A percentile compares a stretch with the other conserved stretches of the same genome.
phyloP scores from a whole-genome alignment of 768 basidiomycete genomes.

The Dictyophora rubrovolvata region DNA sequence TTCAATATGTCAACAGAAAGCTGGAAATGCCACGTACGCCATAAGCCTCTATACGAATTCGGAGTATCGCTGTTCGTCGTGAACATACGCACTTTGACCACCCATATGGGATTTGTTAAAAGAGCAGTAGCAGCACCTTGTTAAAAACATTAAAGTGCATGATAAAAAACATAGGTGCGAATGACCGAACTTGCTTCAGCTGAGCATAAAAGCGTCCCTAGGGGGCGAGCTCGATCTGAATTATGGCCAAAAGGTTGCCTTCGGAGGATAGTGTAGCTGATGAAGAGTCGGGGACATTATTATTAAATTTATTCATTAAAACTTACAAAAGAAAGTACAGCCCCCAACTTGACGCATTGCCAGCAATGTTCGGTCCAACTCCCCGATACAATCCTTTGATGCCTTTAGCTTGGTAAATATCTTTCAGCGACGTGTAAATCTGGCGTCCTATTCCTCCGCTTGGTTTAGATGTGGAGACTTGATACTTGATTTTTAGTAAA shows the following conservation, averaged over 20 bases:
- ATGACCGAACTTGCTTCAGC: constrained; percentile 88
- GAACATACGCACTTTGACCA: constrained; percentile 95
- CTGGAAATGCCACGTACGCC: constrained; percentile 40
- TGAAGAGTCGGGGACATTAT: background rate
- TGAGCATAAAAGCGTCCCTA: constrained; percentile 73
- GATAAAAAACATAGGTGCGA: constrained; percentile 6
- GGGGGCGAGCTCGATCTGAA: constrained; percentile 54
- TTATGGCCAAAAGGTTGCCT: constrained; percentile 55
- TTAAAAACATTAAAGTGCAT: constrained; percentile 3
- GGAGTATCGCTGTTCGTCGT: constrained; percentile 62
- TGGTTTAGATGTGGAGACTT: constrained; percentile 65
- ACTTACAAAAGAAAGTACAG: constrained; percentile 95
- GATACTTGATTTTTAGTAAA: constrained; percentile 87
- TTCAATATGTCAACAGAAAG: background rate
- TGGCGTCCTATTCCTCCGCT: constrained; percentile 54
- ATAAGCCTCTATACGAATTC: constrained; percentile 67
- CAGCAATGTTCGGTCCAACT: constrained; percentile 80
- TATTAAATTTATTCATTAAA: background rate
- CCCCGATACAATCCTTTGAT: constrained; percentile 87
- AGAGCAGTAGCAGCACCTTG: constrained; percentile 88
- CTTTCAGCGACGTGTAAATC: constrained; percentile 65
- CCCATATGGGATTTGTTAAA: constrained; percentile 96
- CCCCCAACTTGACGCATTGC: constrained; percentile 96
- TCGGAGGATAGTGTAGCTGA: constrained; percentile 90
- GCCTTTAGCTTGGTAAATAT: constrained; percentile 67